A percentile compares a stretch with the other conserved stretches of the same genome.
These are phyloP conservation scores for Dactylella cylindrospora DNA, from an alignment of 2,329 filamentous ascomycete species.

Conservation along the genomic window DNA sequence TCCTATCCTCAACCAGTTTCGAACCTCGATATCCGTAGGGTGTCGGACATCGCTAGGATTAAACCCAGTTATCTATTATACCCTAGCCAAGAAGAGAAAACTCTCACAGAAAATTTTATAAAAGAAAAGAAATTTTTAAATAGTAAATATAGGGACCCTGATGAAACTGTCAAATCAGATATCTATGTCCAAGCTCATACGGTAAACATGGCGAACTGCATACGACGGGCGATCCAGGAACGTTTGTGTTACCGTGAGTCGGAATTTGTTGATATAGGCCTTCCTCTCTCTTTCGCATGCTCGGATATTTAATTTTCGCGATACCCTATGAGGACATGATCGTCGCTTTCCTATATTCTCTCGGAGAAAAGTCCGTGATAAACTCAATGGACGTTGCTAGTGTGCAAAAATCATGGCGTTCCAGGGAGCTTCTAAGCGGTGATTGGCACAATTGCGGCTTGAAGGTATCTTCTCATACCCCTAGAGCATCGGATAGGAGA, in stretches of 20 bases:
- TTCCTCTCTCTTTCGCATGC: no score
- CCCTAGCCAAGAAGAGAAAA: no score
- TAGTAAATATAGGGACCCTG: background rate
- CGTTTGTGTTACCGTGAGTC: background rate
- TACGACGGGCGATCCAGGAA: background rate
- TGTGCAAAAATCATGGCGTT: background rate
- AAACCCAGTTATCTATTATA: no score
- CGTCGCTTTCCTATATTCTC: no score
- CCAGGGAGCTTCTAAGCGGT: background rate
- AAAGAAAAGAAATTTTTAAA: background rate
- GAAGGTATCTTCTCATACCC: no score
- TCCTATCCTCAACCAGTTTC: no score
- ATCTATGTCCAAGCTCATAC: background rate
- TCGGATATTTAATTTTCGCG: no score
- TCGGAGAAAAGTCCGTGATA: background rate
- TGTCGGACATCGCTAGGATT: slow-evolving; percentile 3
- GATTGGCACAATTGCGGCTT: background rate
- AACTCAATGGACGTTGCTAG: background rate
- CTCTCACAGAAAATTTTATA: no score
- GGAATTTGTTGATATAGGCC: background rate
- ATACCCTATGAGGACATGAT: no score
- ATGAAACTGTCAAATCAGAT: background rate
- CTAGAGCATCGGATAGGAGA: no score
- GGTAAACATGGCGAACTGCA: background rate
- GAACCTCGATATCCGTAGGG: slow-evolving; percentile 13